These are phyloP conservation scores for Carex scoparia DNA, from an alignment of 176 grass and related monocot genomes.

Conservation along the genomic window DNA sequence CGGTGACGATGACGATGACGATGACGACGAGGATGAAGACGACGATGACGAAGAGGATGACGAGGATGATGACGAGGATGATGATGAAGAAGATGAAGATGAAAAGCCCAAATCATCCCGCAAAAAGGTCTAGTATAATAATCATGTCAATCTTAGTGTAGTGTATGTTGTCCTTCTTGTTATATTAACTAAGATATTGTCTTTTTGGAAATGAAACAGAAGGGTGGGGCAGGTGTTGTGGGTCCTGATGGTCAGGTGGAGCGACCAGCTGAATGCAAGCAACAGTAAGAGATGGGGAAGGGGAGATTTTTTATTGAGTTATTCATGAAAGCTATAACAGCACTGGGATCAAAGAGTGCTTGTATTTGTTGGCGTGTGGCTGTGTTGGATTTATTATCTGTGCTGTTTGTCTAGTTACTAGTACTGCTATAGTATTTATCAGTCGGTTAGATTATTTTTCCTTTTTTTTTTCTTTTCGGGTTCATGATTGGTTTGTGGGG, in stretches of 20 bases:
- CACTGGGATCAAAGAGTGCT: slow-evolving; percentile 18
- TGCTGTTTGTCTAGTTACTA: slow-evolving; percentile 11
- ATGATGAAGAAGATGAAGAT: slow-evolving; percentile 53
- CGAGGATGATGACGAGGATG: slow-evolving; percentile 31
- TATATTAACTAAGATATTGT: slow-evolving; percentile 1
- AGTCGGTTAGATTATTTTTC: not conserved
- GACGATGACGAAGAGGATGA: slow-evolving; percentile 46
- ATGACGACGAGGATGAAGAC: slow-evolving; percentile 9
- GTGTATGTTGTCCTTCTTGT: not conserved
- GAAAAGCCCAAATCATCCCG: slow-evolving; percentile 27
- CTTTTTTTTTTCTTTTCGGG: not conserved
- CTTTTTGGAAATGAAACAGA: slow-evolving; percentile 36
- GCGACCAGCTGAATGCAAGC: slow-evolving; percentile 81
- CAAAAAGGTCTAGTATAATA: slow-evolving; percentile 27
- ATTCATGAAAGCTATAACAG: slow-evolving; percentile 40
- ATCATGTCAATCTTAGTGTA: slow-evolving; percentile 15
- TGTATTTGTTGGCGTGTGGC: slow-evolving; percentile 27
- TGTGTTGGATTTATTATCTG: slow-evolving; percentile 31
- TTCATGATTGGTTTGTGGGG: slow-evolving; percentile 5
- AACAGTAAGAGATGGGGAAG: slow-evolving; percentile 52
- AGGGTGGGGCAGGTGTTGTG: slow-evolving; percentile 31
- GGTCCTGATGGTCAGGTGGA: slow-evolving; percentile 66
- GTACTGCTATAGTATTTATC: slow-evolving; percentile 12
- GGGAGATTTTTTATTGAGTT: not conserved
- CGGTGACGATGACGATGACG: slow-evolving; percentile 62